phyloP scores from a whole-genome alignment of 2,329 filamentous ascomycete genomes.

The Endoconidiophora laricicola region DNA sequence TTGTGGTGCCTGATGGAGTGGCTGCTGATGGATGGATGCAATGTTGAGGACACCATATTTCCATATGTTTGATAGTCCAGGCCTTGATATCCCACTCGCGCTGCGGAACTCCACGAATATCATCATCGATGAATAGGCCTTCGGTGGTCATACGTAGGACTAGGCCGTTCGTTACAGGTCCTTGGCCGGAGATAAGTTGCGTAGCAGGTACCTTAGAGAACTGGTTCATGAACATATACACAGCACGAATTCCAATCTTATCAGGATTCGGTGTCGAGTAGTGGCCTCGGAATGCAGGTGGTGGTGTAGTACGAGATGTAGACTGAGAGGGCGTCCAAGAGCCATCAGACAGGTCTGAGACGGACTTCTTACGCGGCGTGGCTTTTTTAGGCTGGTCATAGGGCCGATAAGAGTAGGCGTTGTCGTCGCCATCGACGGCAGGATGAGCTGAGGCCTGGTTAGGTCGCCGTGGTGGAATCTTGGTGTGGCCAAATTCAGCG shows the following conservation, averaged over 20 bases:
- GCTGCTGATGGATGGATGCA: conserved; percentile 32
- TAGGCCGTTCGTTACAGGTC: conserved; percentile 76
- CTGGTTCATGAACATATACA: conserved; percentile 82
- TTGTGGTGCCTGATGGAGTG: conserved; percentile 22
- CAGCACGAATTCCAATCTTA: conserved; percentile 89
- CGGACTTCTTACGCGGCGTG: conserved; percentile 43
- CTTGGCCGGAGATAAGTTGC: conserved; percentile 70
- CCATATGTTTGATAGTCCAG: conserved; percentile 86
- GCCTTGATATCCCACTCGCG: conserved; percentile 98
- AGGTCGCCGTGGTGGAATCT: conserved; percentile 21
- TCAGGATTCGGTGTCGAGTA: conserved; percentile 83
- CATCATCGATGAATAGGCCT: conserved; percentile 93
- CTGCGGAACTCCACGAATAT: conserved; percentile 77
- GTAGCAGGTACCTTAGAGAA: conserved; percentile 81
- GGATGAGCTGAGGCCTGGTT: conserved; percentile 27
- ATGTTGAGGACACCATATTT: conserved; percentile 66
- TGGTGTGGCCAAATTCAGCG: conserved; percentile 6
- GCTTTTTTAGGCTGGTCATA: conserved; percentile 53
- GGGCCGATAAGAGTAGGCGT: conserved; percentile 54
- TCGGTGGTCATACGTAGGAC: conserved; percentile 86
- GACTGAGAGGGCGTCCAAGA: conserved; percentile 76
- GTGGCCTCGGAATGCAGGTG: conserved; percentile 57
- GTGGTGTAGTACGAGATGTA: conserved; percentile 68
- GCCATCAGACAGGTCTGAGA: conserved; percentile 57
- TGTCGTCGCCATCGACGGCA: conserved; percentile 32